Base-by-base conservation (phyloP, 768 basidiomycete genomes). In the Suillus alpinus region DNA sequence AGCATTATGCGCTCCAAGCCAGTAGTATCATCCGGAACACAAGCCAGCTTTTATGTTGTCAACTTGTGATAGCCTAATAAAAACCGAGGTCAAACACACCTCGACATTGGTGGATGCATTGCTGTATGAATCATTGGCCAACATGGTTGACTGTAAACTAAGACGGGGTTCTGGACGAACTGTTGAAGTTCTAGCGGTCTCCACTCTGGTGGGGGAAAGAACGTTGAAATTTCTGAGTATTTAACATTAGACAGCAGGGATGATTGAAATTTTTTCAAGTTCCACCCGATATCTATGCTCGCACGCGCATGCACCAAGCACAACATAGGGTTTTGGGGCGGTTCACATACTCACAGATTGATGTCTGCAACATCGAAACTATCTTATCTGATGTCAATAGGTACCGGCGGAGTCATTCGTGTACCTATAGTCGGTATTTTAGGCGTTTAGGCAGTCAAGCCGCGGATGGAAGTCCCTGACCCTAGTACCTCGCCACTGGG, bases 1-100 rank as follows among this genome's bases (percentile, higher is more conserved):
- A 90, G 79, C 59, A 86, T 82, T 57, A 90, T 83, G 29, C 89
- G 81, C 71, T 90, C 89, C 18, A 89, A 62, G 36, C 86, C 86
- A 32, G 81, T 86, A 4, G 61, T 64, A 36, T 72, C 72, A 20
- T 47, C 26, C 0, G 71, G 68, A 16, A 69, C 14, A 31, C 63
- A 60, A 9, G 66, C 60, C 37, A 74, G 59, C 71, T 73, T 46
- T 64, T 66, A n/a, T 23, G 20, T 37, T 0, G 12, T 67, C 39
- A 74, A 52, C 36, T n/a, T 32, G 3, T 1, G 18, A 34, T 13
- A 36, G 43, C 50, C 10, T 2, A 26, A 53, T 8, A 34, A 36
- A 31, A 7, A 23, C 12, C 12, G 20, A 10, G 18, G 20, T 47
- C 10, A 4, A 31, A 16, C 62, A 36, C 16, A 69, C 73, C 65